Base-by-base conservation (phyloP, 2,329 filamentous ascomycete species). In the Emergomyces africanus region DNA sequence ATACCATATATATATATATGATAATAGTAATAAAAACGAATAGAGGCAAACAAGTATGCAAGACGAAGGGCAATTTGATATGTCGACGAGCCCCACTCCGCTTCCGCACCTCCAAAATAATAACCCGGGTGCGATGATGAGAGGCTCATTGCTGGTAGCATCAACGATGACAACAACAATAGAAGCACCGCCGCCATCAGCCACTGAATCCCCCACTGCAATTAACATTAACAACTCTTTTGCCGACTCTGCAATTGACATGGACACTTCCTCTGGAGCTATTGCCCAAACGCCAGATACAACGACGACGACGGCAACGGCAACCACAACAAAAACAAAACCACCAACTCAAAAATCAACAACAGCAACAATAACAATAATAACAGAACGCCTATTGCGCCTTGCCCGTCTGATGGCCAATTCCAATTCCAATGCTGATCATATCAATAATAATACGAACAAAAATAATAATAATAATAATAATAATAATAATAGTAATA, bases 361-460 rank as follows among this genome's bases (percentile, higher is more conserved):
- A 46, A 64, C 65, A n/a, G 50, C 57, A n/a, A 54, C 57, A 58
- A 30, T 42, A 54, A n/a, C 28, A 39, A 46, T 41, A 23, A 69
- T 55, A 67, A 70, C 58, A 70, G 65, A 71, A 57, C 61, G 70
- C 58, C 66, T 75, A 5, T 65, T 69, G 50, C 68, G 69, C 55
- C 62, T 76, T 15, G 69, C 71, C 2, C 61, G 63, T 28, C 64
- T 68, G 23, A 57, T 72, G n/a, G 66, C 68, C 20, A 62, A 66
- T 33, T 50, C 28, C 25, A 10, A 50, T n/a, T 33, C 48, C 48
- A 18, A n/a, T 25, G 15, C 51, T 20, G 33, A 54, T 41, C 41
- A 54, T 25, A 41, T 9, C 3, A 39, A 18, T 8, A 54, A 12
- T 12, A 39, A 10, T 15, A 50, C n/a, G 10, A 18, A 25, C 6